phyloP scores from a whole-genome alignment of 305 asterid species.

The Fraxinus albicans region DNA sequence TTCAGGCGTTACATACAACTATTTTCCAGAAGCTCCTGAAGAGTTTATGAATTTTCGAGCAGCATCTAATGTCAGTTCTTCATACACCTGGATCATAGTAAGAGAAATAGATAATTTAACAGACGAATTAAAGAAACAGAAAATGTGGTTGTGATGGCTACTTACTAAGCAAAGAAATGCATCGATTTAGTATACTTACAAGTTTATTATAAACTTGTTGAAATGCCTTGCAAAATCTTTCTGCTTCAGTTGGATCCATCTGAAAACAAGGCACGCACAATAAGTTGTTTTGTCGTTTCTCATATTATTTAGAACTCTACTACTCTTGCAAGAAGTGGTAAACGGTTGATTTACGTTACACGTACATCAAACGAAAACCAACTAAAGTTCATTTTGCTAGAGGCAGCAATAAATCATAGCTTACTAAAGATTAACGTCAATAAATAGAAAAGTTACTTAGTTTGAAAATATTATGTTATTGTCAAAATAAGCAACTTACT shows the following conservation, averaged over 20 bases:
- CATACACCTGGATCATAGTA: constrained; percentile 58
- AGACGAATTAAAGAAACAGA: background rate
- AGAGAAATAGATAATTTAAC: background rate
- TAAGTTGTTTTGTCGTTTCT: background rate
- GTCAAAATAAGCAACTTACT: background rate
- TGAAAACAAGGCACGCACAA: constrained; percentile 25
- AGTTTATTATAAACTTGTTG: constrained; percentile 67
- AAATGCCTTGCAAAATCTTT: constrained; percentile 72
- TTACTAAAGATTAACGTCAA: background rate
- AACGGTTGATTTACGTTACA: background rate
- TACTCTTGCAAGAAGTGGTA: background rate
- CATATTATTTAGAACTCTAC: background rate
- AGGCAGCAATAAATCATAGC: background rate
- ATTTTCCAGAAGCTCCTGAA: constrained; percentile 20
- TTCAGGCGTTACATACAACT: background rate
- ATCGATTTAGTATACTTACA: constrained; percentile 44
- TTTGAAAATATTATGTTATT: background rate
- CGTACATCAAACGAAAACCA: background rate
- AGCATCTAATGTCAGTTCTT: constrained; percentile 67
- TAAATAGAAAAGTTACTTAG: background rate
- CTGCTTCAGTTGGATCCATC: constrained; percentile 84
- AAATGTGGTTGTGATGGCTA: background rate
- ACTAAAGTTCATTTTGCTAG: background rate
- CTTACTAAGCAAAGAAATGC: background rate
- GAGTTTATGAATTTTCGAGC: constrained; percentile 56